Base-by-base conservation (phyloP, 2,329 filamentous ascomycete genomes). In the Exophiala viscosa region DNA sequence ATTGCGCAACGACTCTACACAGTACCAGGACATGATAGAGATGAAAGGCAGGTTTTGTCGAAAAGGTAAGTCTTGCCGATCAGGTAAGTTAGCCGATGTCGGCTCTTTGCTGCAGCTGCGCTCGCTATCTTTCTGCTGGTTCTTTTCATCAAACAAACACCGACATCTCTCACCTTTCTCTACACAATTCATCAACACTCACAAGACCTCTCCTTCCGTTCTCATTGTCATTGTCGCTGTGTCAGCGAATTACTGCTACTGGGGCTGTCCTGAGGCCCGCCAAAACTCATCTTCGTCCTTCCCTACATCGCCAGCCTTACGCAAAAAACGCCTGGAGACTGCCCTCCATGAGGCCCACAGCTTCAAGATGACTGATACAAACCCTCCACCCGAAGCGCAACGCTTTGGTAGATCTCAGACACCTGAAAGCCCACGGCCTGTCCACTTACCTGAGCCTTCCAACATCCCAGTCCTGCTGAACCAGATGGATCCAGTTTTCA, bases 401-500 rank as follows among this genome's bases (percentile, higher is more conserved):
- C 79, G 85, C 68, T 81, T 83, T 67, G 80, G 79, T 66, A 82
- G 82, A 71, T 80, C 80, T 60, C 72, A 86, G 65, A 86, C 83
- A 66, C 85, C 86, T 59, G 81, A 86, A 66, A 87, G 84, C 67
- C 86, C 86, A 65, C 83, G 84, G 63, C 85, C 85, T 61, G 70
- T 87, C 63, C 83, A 87, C 69, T 75, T 84, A 60, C 79, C 84
- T 60, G 81, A 85, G 69, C 83, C 84, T 48, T 78, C 82, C 62
- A 85, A 82, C 61, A 86, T 88, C 54, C 83, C 85, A 52, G 80
- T 88, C 49, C 75, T 88, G 65, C 79, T 84, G 66, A 83, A 85
- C 66, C 84, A 87, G 72, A 88, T 83, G 80, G 84, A 88, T 70
- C 82, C 83, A 49, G 73, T 80, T 62, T 86, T 87, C 75, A 84